These are phyloP conservation scores for Capsicum baccatum DNA, from an alignment of 257 asterid species.

Conservation along the genomic window DNA sequence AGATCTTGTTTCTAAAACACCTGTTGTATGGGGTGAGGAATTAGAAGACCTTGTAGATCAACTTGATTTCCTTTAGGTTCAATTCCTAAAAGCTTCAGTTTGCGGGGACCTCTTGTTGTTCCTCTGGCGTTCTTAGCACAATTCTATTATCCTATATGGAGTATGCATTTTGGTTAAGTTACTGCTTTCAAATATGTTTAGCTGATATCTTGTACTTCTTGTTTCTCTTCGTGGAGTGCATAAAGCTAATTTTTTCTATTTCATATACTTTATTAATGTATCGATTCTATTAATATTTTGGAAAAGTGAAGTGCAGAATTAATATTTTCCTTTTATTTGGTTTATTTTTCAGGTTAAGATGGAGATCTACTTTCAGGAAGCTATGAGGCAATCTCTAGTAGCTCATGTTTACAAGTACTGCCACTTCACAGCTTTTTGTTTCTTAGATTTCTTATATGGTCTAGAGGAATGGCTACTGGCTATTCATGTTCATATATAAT, in stretches of 20 bases:
- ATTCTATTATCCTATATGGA: constrained; percentile 14
- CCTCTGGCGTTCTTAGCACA: not conserved
- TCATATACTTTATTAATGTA: constrained; percentile 26
- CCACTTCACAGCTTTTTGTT: not conserved
- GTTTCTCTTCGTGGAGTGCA: constrained; percentile 27
- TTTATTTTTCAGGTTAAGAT: constrained; percentile 23
- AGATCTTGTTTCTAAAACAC: constrained; percentile 55
- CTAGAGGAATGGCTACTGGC: not conserved
- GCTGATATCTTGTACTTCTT: not conserved
- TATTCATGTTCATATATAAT: not conserved
- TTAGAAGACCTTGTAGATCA: constrained; percentile 45
- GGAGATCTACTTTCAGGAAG: constrained; percentile 4
- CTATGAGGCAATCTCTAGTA: not conserved
- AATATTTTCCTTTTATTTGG: not conserved
- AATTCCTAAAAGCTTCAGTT: not conserved
- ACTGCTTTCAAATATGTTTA: not conserved
- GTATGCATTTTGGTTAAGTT: not conserved
- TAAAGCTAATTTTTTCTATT: constrained; percentile 2
- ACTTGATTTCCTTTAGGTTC: constrained; percentile 33
- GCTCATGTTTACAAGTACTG: not conserved
- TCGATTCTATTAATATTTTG: not conserved
- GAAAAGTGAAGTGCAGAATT: constrained; percentile 1
- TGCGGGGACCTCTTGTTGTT: not conserved
- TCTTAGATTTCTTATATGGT: not conserved
- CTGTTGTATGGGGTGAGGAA: constrained; percentile 80